Base-by-base conservation (phyloP, 768 basidiomycete species). In the Rhodotorula babjevae region DNA sequence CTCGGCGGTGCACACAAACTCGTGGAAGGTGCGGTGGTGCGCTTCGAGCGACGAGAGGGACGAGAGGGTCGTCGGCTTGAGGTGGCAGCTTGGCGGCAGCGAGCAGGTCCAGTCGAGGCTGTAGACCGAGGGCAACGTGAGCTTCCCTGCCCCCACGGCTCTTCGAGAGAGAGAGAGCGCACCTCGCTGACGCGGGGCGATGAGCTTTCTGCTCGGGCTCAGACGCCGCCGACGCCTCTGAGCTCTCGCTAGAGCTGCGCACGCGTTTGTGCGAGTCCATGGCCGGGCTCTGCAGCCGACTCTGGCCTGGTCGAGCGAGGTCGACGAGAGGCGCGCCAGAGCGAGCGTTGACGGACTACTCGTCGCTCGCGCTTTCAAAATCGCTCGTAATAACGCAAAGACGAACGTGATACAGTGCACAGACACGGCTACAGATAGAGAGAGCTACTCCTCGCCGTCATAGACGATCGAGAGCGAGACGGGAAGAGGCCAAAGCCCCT, bases 21-120 rank as follows among this genome's bases (percentile, higher is more conserved):
- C 46, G 53, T 78, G 77, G 55, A 63, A 74, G 8, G 63, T 47
- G 9, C 27, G 25, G 63, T 75, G 55, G 62, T 78, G 77, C 5
- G 66, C 59, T 1, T 71, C 61, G 56, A 69, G 65, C 0, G 60
- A 29, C 2, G 21, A 18, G 29, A 58, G 46, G 9, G 75, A 55
- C n/a, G 71, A 29, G 66, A 67, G 71, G 0, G 40, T 1, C 15
- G 59, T 18, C 23, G 63, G 73, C 10, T 31, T 57, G 23, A 8
- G 3, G 27, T 56, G 23, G 60, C 77, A 78, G n/a, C 61, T 40
- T 6, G 77, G 76, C 1, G 73, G 71, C 18, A 77, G 65, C 42
- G 71, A 36, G 55, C 77, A 78, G 0, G 71, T 68, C 65, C 65
- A 75, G 11, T 0, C 7, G 15, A 68, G 29, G 36, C 58, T 60